Evolutionary conservation across 257 asterid genomes (phyloP).

Genomic region (Rubia yunnanensis): DNA sequence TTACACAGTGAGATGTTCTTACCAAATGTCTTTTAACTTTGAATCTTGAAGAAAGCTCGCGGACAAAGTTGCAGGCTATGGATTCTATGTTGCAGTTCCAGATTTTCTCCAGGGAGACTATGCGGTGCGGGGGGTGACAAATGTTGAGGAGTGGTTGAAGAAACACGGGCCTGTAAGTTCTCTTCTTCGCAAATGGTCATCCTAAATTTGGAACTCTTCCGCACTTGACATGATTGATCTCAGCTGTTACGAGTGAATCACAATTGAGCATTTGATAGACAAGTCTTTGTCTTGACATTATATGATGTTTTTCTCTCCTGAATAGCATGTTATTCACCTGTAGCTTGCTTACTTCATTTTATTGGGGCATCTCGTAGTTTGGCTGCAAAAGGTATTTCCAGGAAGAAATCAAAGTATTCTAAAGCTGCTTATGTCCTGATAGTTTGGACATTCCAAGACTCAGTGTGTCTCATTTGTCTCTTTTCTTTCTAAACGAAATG

Average conservation of each 20-base stretch:
- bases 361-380: no score
- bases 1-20: no score
- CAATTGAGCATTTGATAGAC: not conserved
- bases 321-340: no score
- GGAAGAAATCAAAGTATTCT: not conserved
- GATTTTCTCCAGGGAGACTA: constrained; percentile 60
- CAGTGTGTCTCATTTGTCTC: no score
- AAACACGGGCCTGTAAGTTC: constrained; percentile 52
- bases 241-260: not conserved
- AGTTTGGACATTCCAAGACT: no score
- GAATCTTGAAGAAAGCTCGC: constrained; percentile 43
- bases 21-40: constrained; percentile 6
- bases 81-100: constrained; percentile 49
- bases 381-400: no score
- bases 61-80: constrained; percentile 55
- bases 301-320: no score
- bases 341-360: no score
- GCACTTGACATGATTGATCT: not conserved
- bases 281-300: not conserved
- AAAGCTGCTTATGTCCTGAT: no score
- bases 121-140: constrained; percentile 16
- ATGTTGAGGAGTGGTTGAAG: constrained; percentile 37
- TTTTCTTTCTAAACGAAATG: no score
- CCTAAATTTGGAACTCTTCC: not conserved
- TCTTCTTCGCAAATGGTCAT: not conserved